A percentile compares a stretch with the other conserved stretches of the same genome.
phyloP scores from a whole-genome alignment of 2,329 filamentous ascomycete genomes.

The Dactylellina cionopaga region DNA sequence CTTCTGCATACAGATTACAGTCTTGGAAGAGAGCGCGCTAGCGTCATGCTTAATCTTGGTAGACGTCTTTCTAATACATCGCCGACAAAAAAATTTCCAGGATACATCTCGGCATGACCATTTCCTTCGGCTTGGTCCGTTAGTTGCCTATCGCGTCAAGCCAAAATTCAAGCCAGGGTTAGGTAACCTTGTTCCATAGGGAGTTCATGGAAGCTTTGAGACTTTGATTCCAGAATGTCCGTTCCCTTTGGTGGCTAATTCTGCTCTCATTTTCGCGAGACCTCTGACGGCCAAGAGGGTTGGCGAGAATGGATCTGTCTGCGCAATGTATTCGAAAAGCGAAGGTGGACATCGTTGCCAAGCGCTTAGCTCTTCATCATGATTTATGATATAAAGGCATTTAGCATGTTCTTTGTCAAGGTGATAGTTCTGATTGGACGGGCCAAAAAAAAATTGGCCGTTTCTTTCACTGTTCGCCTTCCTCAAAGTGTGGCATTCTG shows the following conservation, averaged over 20 bases:
- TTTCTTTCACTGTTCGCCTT: constrained; percentile 33
- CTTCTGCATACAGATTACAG: constrained; percentile 10
- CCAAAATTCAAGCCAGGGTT: not conserved
- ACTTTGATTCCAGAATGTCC: constrained; percentile 23
- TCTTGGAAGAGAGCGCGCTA: constrained; percentile 1
- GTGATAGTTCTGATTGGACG: constrained; percentile 18
- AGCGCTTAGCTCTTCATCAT: too few species aligned
- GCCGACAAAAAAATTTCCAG: constrained; percentile 37
- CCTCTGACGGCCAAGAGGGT: constrained; percentile 26
- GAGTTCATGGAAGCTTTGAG: not conserved
- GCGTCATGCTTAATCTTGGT: constrained; percentile 26
- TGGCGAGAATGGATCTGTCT: constrained; percentile 16
- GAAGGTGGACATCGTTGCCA: constrained; percentile 33
- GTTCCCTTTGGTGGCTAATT: constrained; percentile 20
- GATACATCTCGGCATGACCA: constrained; percentile 10
- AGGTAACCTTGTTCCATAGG: constrained; percentile 12
- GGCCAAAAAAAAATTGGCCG: constrained; percentile 17
- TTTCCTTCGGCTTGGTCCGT: constrained; percentile 20
- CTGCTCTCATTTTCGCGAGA: not conserved
- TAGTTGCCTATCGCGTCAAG: constrained; percentile 46
- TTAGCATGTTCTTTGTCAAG: not conserved
- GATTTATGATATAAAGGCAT: not conserved
- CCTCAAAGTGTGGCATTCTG: constrained; percentile 10
- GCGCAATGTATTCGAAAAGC: constrained; percentile 27
- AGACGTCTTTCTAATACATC: constrained; percentile 26